Percentiles rank a stretch among this genome's conserved stretches.
Evolutionary conservation across 768 basidiomycete genomes (phyloP).

Genomic region (Pulveroboletus frians): DNA sequence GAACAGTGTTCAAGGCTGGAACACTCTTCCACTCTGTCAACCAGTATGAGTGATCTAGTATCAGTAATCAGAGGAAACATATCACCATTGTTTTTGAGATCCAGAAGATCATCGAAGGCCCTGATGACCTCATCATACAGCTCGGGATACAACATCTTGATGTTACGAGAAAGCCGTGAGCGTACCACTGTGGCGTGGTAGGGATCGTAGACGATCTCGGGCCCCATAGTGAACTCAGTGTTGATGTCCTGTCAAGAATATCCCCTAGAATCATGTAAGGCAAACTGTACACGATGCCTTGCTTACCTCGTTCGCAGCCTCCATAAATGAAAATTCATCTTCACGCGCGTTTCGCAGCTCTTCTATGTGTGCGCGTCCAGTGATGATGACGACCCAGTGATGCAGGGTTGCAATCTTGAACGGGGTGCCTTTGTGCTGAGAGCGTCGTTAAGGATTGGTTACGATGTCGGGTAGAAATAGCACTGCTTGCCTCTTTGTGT

Average conservation of each 20-base stretch:
- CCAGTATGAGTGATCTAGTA: neutral
- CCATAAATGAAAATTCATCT: constrained; percentile 35
- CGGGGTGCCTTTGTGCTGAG: no score
- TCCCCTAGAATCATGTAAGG: neutral
- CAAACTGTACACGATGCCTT: no score
- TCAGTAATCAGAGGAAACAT: neutral
- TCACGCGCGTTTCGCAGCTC: constrained; percentile 37
- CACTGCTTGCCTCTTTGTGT: no score
- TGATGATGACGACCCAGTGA: constrained; percentile 38
- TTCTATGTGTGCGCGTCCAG: constrained; percentile 28
- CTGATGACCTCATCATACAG: constrained; percentile 40
- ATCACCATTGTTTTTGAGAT: constrained; percentile 11
- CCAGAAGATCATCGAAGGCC: constrained; percentile 37
- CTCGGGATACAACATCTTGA: constrained; percentile 35
- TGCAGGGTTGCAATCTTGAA: constrained; percentile 16
- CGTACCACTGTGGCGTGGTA: constrained; percentile 29
- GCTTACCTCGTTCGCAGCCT: constrained; percentile 31
- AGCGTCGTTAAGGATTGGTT: no score
- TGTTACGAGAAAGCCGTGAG: constrained; percentile 32
- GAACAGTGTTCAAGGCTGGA: constrained; percentile 23
- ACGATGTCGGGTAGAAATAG: no score
- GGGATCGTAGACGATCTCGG: constrained; percentile 21
- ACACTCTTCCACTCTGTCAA: constrained; percentile 39
- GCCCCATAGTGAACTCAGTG: no score
- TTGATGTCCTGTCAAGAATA: constrained; percentile 30